A percentile compares a stretch with the other conserved stretches of the same genome.
phyloP scores from a whole-genome alignment of 768 basidiomycete species.

The Serendipita indica region DNA sequence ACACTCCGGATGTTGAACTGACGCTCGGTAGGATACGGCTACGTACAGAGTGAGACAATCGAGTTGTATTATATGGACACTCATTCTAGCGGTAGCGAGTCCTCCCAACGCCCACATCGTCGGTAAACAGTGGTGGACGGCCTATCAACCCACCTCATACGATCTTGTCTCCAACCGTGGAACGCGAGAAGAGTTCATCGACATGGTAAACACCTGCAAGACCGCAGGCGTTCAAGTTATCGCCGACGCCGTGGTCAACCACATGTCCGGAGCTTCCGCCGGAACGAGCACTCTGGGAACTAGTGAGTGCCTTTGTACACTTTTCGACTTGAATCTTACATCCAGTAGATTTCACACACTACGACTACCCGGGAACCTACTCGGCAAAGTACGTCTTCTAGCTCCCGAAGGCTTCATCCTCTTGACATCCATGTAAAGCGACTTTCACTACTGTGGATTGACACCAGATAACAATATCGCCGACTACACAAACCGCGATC shows the following conservation, averaged over 20 bases:
- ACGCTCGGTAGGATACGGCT: constrained; percentile 13
- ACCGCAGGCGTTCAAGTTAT: constrained; percentile 12
- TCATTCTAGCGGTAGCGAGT: constrained; percentile 9
- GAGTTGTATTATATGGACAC: not conserved
- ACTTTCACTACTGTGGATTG: constrained; percentile 15
- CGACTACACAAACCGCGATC: constrained; percentile 12
- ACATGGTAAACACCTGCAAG: constrained; percentile 14
- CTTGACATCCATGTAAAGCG: not conserved
- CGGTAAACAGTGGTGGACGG: constrained; percentile 14
- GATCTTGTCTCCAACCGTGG: constrained; percentile 14
- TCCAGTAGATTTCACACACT: too few relatives aligned
- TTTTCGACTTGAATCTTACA: not conserved
- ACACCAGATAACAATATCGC: not conserved
- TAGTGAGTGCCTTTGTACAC: not conserved
- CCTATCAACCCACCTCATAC: constrained; percentile 13
- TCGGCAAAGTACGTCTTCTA: too few relatives aligned
- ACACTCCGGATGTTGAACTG: not conserved
- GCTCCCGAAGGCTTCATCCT: too few relatives aligned
- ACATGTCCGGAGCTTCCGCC: not conserved
- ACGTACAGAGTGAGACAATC: constrained; percentile 12
- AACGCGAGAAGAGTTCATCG: constrained; percentile 12
- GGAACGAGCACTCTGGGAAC: not conserved
- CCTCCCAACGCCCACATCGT: constrained; percentile 11
- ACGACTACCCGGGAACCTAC: too few relatives aligned
- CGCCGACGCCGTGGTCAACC: not conserved